phyloP scores from a whole-genome alignment of 78 protist species.

The slime mould (Dictyostelium discoideum) region DNA sequence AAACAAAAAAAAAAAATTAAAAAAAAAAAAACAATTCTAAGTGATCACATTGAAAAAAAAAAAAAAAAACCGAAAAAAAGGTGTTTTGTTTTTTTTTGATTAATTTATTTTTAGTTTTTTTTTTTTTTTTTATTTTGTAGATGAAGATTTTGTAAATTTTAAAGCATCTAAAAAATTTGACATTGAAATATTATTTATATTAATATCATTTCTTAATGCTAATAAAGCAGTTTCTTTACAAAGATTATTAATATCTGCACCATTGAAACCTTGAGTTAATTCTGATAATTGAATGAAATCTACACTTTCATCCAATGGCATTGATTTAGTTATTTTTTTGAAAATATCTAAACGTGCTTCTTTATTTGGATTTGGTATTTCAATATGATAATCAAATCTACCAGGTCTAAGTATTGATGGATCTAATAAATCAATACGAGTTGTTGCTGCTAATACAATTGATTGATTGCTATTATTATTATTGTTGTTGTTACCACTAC shows the following conservation, averaged over 20 bases:
- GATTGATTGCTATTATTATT: neutral
- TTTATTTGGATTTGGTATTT: conserved; percentile 28
- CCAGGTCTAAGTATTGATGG: conserved; percentile 65
- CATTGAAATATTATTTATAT: neutral
- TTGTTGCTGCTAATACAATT: conserved; percentile 58
- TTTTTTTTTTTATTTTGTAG: neutral
- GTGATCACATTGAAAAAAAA: neutral
- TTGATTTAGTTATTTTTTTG: conserved; percentile 19
- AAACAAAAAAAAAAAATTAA: neutral
- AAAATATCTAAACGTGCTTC: conserved; percentile 31
- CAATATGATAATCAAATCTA: conserved; percentile 64
- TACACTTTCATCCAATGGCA: conserved; percentile 2
- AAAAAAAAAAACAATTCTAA: neutral
- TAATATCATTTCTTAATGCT: conserved; percentile 68
- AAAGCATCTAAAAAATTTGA: neutral
- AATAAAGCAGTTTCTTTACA: conserved; percentile 88
- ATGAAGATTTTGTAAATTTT: neutral
- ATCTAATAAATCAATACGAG: conserved; percentile 60
- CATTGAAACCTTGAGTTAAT: conserved; percentile 53
- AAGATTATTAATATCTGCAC: conserved; percentile 87
- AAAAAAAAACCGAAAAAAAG: neutral
- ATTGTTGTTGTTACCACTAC: too few relatives aligned
- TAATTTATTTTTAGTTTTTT: neutral
- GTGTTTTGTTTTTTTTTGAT: neutral
- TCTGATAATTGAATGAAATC: neutral